phyloP scores from a whole-genome alignment of 2,329 filamentous ascomycete species.

The Scedosporium minutisporum region DNA sequence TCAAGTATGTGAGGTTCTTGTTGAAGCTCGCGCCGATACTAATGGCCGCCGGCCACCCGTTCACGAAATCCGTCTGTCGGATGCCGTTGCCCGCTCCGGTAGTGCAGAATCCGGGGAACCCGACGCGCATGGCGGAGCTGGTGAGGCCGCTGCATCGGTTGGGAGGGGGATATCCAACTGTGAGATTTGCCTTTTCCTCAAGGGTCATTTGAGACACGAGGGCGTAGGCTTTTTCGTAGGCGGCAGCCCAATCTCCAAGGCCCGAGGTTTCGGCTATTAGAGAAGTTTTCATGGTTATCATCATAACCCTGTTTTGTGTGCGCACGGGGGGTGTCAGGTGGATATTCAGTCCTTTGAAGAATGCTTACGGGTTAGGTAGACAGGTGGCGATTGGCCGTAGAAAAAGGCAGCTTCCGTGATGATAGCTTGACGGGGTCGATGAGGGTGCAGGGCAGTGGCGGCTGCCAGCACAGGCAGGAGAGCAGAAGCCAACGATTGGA shows the following conservation, averaged over 20 bases:
- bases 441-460: too few species aligned
- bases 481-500: too few species aligned
- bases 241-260: conserved; percentile 55
- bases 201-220: conserved; percentile 66
- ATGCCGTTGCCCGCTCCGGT: conserved; percentile 35
- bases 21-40: conserved; percentile 20
- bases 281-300: conserved; percentile 4
- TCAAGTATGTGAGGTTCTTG: conserved; percentile 54
- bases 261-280: conserved; percentile 42
- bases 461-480: too few species aligned
- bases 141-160: conserved; percentile 40
- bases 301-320: background rate
- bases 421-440: too few species aligned
- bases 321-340: too few species aligned
- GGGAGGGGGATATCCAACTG: conserved; percentile 11
- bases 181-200: conserved; percentile 26
- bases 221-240: conserved; percentile 55
- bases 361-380: conserved; percentile 41
- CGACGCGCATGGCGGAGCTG: conserved; percentile 24
- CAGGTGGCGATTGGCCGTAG: conserved; percentile 38
- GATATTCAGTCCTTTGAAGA: background rate
- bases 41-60: background rate
- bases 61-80: conserved; percentile 32
- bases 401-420: conserved; percentile 27
- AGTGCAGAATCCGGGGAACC: conserved; percentile 35